phyloP scores from a whole-genome alignment of 169 alveolate species.

The Babesia bigemina region DNA sequence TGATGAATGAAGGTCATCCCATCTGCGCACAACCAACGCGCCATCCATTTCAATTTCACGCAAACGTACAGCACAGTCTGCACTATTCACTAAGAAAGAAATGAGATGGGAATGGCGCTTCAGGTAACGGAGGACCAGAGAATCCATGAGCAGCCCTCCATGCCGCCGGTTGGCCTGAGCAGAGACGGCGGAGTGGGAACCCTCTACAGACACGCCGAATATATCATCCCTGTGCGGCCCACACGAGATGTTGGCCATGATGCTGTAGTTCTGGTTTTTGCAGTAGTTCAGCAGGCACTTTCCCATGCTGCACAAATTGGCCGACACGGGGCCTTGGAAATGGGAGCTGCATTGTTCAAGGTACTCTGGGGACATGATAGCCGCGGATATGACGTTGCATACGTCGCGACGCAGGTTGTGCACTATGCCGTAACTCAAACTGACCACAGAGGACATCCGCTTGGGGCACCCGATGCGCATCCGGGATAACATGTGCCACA shows the following conservation, averaged over 20 bases:
- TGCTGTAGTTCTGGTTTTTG: constrained; percentile 13
- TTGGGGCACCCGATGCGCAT: constrained; percentile 30
- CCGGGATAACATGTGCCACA: constrained; percentile 11
- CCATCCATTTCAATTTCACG: not conserved
- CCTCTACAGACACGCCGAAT: not conserved
- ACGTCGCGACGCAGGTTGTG: constrained; percentile 37
- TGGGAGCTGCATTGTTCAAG: constrained; percentile 18
- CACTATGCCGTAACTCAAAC: constrained; percentile 23
- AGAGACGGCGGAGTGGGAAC: not conserved
- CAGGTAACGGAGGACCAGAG: constrained; percentile 10
- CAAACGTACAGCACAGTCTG: not conserved
- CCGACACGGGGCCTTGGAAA: constrained; percentile 7
- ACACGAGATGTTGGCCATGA: not conserved
- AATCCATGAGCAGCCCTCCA: constrained; percentile 2
- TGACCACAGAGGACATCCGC: constrained; percentile 23
- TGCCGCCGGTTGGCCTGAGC: not conserved
- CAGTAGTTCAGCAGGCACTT: constrained; percentile 21
- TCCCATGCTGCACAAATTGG: constrained; percentile 26
- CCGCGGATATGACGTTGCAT: constrained; percentile 47
- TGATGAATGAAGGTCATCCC: not conserved
- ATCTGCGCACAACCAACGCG: not conserved
- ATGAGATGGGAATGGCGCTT: not conserved
- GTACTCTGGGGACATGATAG: constrained; percentile 18
- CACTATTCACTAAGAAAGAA: not conserved
- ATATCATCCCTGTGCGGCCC: constrained; percentile 6